Conservation (phyloP, 2,329 filamentous ascomycete species). For the Cytospora leucostoma region DNA sequence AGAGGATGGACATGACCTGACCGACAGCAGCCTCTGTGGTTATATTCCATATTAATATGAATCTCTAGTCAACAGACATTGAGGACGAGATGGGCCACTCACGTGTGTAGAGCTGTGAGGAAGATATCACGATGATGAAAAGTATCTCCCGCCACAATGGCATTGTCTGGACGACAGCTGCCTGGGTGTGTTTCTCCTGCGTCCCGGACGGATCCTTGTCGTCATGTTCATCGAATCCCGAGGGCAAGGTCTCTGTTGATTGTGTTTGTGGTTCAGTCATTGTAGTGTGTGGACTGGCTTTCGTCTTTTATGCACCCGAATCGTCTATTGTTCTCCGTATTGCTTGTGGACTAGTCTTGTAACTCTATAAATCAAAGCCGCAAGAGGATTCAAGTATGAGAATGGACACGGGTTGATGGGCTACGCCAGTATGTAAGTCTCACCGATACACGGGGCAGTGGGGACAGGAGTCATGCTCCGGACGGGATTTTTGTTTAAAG, state of each 20-base stretch:
- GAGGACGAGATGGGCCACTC: background rate
- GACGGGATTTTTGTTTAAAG: too few relatives aligned
- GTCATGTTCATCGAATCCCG: constrained; percentile 5
- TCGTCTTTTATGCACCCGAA: background rate
- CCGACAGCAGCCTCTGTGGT: constrained; percentile 22
- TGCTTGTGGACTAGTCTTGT: background rate
- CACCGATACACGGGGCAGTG: too few relatives aligned
- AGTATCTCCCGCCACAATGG: constrained; percentile 26
- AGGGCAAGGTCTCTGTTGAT: background rate
- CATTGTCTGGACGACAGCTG: constrained; percentile 19
- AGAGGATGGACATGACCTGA: constrained; percentile 35
- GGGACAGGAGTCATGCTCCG: too few relatives aligned
- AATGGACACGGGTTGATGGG: too few relatives aligned
- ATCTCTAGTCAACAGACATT: background rate
- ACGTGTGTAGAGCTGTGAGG: constrained; percentile 25
- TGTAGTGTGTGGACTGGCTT: background rate
- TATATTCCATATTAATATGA: background rate
- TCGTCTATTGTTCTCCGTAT: background rate
- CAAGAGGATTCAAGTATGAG: too few relatives aligned
- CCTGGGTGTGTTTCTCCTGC: constrained; percentile 4
- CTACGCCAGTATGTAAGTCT: too few relatives aligned
- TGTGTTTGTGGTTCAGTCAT: constrained; percentile 1
- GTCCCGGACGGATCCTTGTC: constrained; percentile 14
- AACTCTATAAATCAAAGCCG: background rate
- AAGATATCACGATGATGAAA: constrained; percentile 24